These are phyloP conservation scores for Chaetomium tenue DNA, from an alignment of 495 filamentous ascomycete genomes.

Conservation along the genomic window DNA sequence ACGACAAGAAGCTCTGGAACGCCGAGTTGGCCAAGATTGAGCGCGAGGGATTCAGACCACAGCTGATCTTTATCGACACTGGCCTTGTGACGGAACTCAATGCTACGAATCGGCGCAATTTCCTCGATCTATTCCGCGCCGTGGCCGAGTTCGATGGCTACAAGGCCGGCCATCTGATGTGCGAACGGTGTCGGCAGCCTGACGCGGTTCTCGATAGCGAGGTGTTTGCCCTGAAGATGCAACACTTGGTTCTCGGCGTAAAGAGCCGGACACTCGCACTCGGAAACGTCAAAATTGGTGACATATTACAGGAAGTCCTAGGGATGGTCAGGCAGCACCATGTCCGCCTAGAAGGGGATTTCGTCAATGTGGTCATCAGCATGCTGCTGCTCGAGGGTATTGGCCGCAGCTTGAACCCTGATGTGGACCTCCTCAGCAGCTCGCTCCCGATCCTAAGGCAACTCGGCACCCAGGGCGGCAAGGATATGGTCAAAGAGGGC, in stretches of 20 bases:
- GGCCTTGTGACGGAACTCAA: conserved; percentile 95
- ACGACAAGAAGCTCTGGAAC: conserved; percentile 63
- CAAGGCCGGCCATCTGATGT: conserved; percentile 92
- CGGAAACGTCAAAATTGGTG: conserved; percentile 94
- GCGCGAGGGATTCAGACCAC: conserved; percentile 84
- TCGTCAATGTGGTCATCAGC: conserved; percentile 96
- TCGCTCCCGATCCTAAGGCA: conserved; percentile 89
- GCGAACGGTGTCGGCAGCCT: conserved; percentile 87
- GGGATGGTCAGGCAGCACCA: conserved; percentile 91
- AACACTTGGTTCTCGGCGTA: conserved; percentile 85
- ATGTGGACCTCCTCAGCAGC: conserved; percentile 81
- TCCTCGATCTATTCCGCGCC: conserved; percentile 92
- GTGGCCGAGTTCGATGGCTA: conserved; percentile 97
- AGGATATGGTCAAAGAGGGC: conserved; percentile 62
- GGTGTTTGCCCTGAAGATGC: conserved; percentile 92
- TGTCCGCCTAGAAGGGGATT: conserved; percentile 93
- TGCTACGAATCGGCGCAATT: conserved; percentile 79
- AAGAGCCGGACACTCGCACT: conserved; percentile 88
- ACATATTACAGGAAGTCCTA: conserved; percentile 86
- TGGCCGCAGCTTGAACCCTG: conserved; percentile 79
- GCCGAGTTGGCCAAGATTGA: conserved; percentile 75
- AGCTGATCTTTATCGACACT: conserved; percentile 96
- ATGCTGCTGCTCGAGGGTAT: conserved; percentile 95
- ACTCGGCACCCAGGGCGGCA: conserved; percentile 75
- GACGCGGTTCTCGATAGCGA: conserved; percentile 83